Evolutionary conservation across 2,329 filamentous ascomycete genomes (phyloP).

Genomic region (Fusarium tuaranense): DNA sequence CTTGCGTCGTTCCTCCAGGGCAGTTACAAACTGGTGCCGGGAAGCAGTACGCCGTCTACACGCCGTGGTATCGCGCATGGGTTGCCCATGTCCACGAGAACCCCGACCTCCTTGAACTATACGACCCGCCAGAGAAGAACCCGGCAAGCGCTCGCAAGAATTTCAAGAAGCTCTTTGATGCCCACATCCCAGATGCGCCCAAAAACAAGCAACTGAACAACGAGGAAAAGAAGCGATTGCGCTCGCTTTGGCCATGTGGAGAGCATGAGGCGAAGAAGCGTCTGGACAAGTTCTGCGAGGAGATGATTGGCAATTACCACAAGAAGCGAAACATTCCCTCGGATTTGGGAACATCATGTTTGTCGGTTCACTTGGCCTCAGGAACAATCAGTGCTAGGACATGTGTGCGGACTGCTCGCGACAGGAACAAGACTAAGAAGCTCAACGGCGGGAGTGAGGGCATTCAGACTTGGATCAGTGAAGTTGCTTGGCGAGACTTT

Average conservation of each 20-base stretch:
- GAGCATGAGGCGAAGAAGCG: slow-evolving; percentile 77
- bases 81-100: slow-evolving; percentile 78
- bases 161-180: slow-evolving; percentile 69
- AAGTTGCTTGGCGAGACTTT: slow-evolving; percentile 89
- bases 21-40: slow-evolving; percentile 74
- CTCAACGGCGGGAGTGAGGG: slow-evolving; percentile 76
- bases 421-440: slow-evolving; percentile 71
- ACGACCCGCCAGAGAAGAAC: slow-evolving; percentile 59
- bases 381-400: slow-evolving; percentile 77
- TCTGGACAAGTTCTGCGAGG: slow-evolving; percentile 74
- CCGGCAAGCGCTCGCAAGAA: slow-evolving; percentile 51
- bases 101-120: slow-evolving; percentile 72
- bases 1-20: slow-evolving; percentile 84
- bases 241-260: slow-evolving; percentile 77
- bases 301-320: slow-evolving; percentile 72
- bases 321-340: slow-evolving; percentile 75
- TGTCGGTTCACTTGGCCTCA: slow-evolving; percentile 79
- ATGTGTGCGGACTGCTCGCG: slow-evolving; percentile 71
- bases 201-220: slow-evolving; percentile 69
- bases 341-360: slow-evolving; percentile 70
- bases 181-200: slow-evolving; percentile 70
- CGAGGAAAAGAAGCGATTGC: slow-evolving; percentile 69
- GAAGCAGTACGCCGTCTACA: slow-evolving; percentile 86
- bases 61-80: slow-evolving; percentile 85
- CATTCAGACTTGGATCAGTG: slow-evolving; percentile 80